phyloP scores from a whole-genome alignment of 2,329 filamentous ascomycete genomes.

The Fusarium dimerum region DNA sequence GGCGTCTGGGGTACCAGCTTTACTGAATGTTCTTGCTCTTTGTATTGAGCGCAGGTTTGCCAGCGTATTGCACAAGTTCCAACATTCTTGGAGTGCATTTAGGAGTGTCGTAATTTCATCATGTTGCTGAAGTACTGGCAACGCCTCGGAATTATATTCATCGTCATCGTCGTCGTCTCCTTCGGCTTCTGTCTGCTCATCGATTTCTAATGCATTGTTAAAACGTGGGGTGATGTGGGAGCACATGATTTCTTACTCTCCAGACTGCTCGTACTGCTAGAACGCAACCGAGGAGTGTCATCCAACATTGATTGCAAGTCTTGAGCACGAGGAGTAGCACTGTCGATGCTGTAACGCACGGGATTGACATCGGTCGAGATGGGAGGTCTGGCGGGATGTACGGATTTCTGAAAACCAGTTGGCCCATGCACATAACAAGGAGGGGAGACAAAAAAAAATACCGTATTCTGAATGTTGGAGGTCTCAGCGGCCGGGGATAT shows the following conservation, averaged over 20 bases:
- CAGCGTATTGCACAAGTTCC: conserved; percentile 90
- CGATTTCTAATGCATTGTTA: conserved; percentile 50
- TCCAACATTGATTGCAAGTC: conserved; percentile 72
- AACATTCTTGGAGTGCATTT: conserved; percentile 81
- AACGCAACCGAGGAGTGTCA: conserved; percentile 57
- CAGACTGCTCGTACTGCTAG: conserved; percentile 72
- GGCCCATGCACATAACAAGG: conserved; percentile 2
- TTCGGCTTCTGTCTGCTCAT: conserved; percentile 53
- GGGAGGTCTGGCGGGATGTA: conserved; percentile 61
- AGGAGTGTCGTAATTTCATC: conserved; percentile 69
- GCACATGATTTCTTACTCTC: conserved; percentile 59
- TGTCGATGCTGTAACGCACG: conserved; percentile 64
- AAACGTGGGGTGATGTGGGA: neutral
- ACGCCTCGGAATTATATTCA: conserved; percentile 47
- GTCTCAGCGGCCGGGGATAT: conserved; percentile 42
- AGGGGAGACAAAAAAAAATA: neutral
- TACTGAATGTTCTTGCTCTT: conserved; percentile 75
- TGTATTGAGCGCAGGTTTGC: conserved; percentile 83
- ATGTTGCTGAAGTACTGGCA: conserved; percentile 46
- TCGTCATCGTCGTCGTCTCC: conserved; percentile 51
- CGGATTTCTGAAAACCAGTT: conserved; percentile 12
- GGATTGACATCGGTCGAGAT: conserved; percentile 75
- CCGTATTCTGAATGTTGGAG: conserved; percentile 26
- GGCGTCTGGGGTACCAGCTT: conserved; percentile 70
- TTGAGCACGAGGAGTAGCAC: conserved; percentile 79